These are phyloP conservation scores for Heimioporus sp. DNA, from an alignment of 768 basidiomycete species.

Conservation along the genomic window DNA sequence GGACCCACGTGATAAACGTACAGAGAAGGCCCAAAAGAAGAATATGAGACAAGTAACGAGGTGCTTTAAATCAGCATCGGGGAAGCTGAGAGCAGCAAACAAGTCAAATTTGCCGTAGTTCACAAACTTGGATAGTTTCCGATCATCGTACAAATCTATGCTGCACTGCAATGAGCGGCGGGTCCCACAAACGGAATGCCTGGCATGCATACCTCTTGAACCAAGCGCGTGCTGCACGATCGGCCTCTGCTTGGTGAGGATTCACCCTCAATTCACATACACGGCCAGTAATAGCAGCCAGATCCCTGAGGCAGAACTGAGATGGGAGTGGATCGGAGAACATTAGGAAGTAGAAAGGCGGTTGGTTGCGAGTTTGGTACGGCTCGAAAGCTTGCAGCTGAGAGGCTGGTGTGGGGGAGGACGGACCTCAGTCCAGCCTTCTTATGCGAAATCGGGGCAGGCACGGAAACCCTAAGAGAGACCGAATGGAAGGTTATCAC, in stretches of 20 bases:
- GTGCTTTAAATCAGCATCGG: constrained; percentile 35
- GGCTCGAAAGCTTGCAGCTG: constrained; percentile 25
- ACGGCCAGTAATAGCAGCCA: constrained; percentile 34
- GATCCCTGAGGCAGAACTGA: constrained; percentile 36
- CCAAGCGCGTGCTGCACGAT: constrained; percentile 32
- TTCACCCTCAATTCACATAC: constrained; percentile 37
- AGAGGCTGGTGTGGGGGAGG: constrained; percentile 10
- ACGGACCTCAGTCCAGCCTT: constrained; percentile 13
- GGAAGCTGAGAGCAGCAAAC: constrained; percentile 38
- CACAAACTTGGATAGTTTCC: constrained; percentile 33
- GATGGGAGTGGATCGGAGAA: constrained; percentile 31
- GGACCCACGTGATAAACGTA: constrained; percentile 10
- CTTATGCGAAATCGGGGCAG: constrained; percentile 28
- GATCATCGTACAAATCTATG: constrained; percentile 33
- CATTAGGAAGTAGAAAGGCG: constrained; percentile 24
- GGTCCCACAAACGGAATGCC: background rate
- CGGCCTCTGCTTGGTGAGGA: constrained; percentile 32
- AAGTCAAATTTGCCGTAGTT: constrained; percentile 39
- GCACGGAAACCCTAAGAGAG: background rate
- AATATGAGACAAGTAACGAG: constrained; percentile 37
- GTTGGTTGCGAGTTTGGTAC: constrained; percentile 12
- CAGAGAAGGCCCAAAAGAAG: constrained; percentile 40
- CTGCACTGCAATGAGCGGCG: constrained; percentile 11
- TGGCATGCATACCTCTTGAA: constrained; percentile 28
- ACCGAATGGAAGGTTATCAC: constrained; percentile 13